Evolutionary conservation across 257 asterid species (phyloP).

Genomic region (Solanum pinnatisectum): DNA sequence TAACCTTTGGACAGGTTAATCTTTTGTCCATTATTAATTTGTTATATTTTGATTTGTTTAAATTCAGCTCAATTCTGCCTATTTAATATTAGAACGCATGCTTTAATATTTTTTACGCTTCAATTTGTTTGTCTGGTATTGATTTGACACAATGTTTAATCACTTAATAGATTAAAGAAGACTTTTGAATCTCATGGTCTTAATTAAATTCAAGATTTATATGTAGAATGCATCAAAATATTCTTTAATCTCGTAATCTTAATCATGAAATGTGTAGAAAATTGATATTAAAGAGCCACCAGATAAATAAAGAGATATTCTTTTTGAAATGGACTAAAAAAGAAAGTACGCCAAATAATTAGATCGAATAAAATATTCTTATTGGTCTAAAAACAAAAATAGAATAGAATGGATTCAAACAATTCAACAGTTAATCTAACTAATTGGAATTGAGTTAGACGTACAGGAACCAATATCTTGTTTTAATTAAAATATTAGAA

Average conservation of each 20-base stretch:
- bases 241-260: too few species aligned
- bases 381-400: neutral
- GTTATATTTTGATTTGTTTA: neutral
- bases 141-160: neutral
- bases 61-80: neutral
- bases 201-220: too few species aligned
- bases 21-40: neutral
- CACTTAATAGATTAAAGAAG: too few species aligned
- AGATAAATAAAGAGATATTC: too few species aligned
- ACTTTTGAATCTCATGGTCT: too few species aligned
- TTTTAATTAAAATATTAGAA: neutral
- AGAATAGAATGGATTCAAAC: neutral
- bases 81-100: neutral
- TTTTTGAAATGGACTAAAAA: too few species aligned
- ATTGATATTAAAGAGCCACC: too few species aligned
- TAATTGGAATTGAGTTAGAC: neutral
- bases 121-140: too few species aligned
- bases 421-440: neutral
- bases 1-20: neutral
- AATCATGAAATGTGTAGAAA: neutral
- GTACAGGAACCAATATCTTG: neutral
- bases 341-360: too few species aligned
- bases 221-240: neutral
- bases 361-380: neutral
- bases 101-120: neutral